Conservation (phyloP, 2,329 filamentous ascomycete species). For the Sporothrix pseudoabietina region DNA sequence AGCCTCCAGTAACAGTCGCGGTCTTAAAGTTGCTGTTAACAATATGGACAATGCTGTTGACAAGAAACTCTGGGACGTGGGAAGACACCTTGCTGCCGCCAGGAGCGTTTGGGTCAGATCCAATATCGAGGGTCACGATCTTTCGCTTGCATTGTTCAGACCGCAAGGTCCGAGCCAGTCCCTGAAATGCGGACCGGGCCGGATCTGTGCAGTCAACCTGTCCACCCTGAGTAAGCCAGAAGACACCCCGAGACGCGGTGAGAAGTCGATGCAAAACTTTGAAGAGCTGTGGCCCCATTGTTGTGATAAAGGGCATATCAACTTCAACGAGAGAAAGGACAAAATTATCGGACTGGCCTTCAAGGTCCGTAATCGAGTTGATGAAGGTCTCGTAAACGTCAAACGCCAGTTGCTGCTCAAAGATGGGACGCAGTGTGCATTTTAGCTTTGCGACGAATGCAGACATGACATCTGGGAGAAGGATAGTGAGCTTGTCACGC, state of each 20-base stretch:
- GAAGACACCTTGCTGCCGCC: too few relatives aligned
- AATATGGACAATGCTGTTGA: constrained; percentile 6
- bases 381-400: constrained; percentile 6
- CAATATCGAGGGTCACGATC: constrained; percentile 50
- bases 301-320: constrained; percentile 42
- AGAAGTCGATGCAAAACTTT: constrained; percentile 47
- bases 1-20: constrained; percentile 28
- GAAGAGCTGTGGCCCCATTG: constrained; percentile 47
- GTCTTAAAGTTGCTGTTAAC: neutral
- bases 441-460: neutral
- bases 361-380: neutral
- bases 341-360: constrained; percentile 36
- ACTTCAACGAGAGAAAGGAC: constrained; percentile 53
- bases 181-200: constrained; percentile 47
- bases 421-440: neutral
- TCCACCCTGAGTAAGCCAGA: constrained; percentile 54
- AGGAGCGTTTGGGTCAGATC: neutral
- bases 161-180: constrained; percentile 51
- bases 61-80: neutral
- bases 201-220: constrained; percentile 44
- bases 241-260: constrained; percentile 42
- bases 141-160: constrained; percentile 52
- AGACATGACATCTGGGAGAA: constrained; percentile 29
- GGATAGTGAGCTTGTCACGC: neutral
- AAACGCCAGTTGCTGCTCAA: constrained; percentile 14